These are phyloP conservation scores for Dalechampia spathulata DNA, from an alignment of 441 rosid genomes.

Conservation along the genomic window DNA sequence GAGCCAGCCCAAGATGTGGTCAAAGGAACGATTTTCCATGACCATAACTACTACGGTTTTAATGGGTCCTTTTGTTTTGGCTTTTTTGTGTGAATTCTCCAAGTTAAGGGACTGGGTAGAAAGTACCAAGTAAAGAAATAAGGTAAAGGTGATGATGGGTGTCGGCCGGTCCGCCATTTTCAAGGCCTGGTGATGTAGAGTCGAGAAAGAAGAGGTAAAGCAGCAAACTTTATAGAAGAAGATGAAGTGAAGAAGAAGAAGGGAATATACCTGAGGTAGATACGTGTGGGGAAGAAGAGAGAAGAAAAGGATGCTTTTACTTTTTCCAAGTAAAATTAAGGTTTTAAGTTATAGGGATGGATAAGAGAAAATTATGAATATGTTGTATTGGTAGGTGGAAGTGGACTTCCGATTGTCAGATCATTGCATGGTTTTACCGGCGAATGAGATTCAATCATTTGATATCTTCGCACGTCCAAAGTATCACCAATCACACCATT, in stretches of 20 bases:
- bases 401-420: no score
- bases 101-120: constrained; percentile 47
- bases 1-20: constrained; percentile 92
- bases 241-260: background rate
- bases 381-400: no score
- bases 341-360: no score
- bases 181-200: constrained; percentile 14
- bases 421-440: no score
- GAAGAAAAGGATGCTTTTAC: no score
- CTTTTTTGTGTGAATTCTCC: constrained; percentile 23
- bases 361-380: no score
- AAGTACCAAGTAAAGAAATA: constrained; percentile 40
- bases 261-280: background rate
- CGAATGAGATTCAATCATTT: no score
- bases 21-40: constrained; percentile 99
- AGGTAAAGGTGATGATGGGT: constrained; percentile 12
- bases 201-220: background rate
- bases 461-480: no score
- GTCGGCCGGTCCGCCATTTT: constrained; percentile 36
- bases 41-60: constrained; percentile 79
- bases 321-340: no score
- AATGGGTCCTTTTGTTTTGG: constrained; percentile 67
- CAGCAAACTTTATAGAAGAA: background rate
- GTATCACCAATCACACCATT: no score
- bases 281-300: no score